A percentile compares a stretch with the other conserved stretches of the same genome.
These are phyloP conservation scores for Hygrocybe punicea DNA, from an alignment of 768 basidiomycete species.

Conservation along the genomic window DNA sequence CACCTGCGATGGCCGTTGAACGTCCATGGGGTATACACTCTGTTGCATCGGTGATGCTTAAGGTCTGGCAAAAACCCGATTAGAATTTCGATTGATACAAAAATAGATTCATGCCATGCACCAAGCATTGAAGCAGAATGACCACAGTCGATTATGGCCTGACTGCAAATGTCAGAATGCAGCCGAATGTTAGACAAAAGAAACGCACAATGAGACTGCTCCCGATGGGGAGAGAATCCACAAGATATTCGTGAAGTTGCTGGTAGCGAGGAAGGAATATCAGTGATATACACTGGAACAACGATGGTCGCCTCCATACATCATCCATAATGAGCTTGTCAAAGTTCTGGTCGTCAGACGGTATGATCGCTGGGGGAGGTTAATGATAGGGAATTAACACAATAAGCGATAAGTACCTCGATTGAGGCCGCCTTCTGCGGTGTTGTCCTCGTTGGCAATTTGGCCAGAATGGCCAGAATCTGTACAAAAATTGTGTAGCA, in stretches of 20 bases:
- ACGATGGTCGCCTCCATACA: neutral
- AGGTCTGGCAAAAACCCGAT: constrained; percentile 29
- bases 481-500: constrained; percentile 11
- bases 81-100: neutral
- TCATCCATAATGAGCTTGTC: constrained; percentile 4
- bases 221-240: constrained; percentile 20
- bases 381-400: no score
- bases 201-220: constrained; percentile 17
- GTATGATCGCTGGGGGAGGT: neutral
- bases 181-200: neutral
- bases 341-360: neutral
- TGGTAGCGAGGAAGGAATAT: neutral
- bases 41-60: constrained; percentile 43
- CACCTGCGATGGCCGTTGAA: constrained; percentile 39
- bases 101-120: constrained; percentile 1
- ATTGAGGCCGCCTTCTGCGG: constrained; percentile 41
- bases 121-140: constrained; percentile 26
- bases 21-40: constrained; percentile 46
- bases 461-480: constrained; percentile 46
- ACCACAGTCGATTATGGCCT: constrained; percentile 18
- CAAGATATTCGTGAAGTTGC: constrained; percentile 20
- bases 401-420: constrained; percentile 30
- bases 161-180: neutral
- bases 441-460: constrained; percentile 31
- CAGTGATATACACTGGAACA: neutral